Evolutionary conservation across 768 basidiomycete species (phyloP), one percentile per base, ranked within the genome.

Genomic region (Russula compacta): DNA sequence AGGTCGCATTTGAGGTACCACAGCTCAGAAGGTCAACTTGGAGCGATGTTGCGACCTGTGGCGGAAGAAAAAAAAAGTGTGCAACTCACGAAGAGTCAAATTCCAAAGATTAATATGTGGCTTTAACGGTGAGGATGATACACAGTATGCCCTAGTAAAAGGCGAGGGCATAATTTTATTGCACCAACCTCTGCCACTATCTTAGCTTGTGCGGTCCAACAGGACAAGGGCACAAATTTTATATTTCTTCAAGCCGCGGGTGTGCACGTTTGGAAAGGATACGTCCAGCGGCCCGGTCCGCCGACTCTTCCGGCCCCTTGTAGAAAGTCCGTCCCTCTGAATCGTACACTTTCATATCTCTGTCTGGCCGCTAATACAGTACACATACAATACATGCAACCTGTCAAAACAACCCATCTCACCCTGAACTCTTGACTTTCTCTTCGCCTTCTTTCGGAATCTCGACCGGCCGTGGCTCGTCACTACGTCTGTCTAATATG

Each of bases 71-170:
- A 3, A 33, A 56, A 61, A 6, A 24, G 19, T 47, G 10, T 43
- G 11, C 3, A 50, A 65, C 66, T 65, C 64, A 61, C 59, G 49
- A 66, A 59, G 64, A 59, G 66, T 59, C 40, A 43, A 15, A 46
- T 2, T 47, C 64, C 60, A 65, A 66, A 66, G 56, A 65, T 61
- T 58, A 53, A 1, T 2, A n/a, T 42, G 63, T 50, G 58, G 60
- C 40, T 61, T 64, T 54, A 6, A 36, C 2, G 2, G 12, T 10
- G 0, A 50, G 19, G 76, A 74, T 71, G 71, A 69, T 70, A 78
- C 79, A 81, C 80, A 76, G 81, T 80, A 79, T 77, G 77, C 80
- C 80, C 81, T 82, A 81, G 81, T 82, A 81, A 82, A 82, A 82
- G 80, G 81, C 79, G 80, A 82, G 81, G 81, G 81, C 78, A 77